Evolutionary conservation across 768 basidiomycete genomes (phyloP).

Genomic region (Suillus clintonianus): DNA sequence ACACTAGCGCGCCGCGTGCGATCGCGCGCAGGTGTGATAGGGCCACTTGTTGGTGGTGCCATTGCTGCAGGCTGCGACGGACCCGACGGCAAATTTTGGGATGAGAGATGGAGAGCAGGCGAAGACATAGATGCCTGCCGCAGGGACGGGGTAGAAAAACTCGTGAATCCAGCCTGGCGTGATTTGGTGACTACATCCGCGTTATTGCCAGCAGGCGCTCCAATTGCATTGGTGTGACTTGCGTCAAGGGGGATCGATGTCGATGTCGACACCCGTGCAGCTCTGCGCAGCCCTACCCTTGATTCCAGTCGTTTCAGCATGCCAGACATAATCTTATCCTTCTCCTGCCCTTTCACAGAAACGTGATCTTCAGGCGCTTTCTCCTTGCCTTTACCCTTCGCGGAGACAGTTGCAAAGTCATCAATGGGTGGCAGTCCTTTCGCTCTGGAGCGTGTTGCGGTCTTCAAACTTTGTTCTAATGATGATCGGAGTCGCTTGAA

Average conservation of each 20-base stretch:
- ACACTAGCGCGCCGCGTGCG: slow-evolving; percentile 43
- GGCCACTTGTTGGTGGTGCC: slow-evolving; percentile 46
- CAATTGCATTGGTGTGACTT: slow-evolving; percentile 25
- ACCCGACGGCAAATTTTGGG: slow-evolving; percentile 56
- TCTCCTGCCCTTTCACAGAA: slow-evolving; percentile 30
- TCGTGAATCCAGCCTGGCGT: slow-evolving; percentile 55
- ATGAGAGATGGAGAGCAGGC: slow-evolving; percentile 67
- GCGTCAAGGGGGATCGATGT: slow-evolving; percentile 39
- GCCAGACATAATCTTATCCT: slow-evolving; percentile 44
- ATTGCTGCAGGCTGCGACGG: slow-evolving; percentile 50
- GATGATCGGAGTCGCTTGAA: slow-evolving; percentile 68
- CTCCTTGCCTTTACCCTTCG: slow-evolving; percentile 47
- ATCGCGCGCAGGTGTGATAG: slow-evolving; percentile 50
- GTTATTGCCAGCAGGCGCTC: slow-evolving; percentile 23
- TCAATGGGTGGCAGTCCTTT: slow-evolving; percentile 39
- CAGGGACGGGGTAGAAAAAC: slow-evolving; percentile 66
- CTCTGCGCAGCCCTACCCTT: slow-evolving; percentile 51
- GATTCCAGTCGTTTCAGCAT: slow-evolving; percentile 52
- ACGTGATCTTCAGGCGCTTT: slow-evolving; percentile 30
- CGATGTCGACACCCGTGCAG: slow-evolving; percentile 41
- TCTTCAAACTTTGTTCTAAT: slow-evolving; percentile 65
- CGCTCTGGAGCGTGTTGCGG: slow-evolving; percentile 59
- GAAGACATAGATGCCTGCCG: slow-evolving; percentile 75
- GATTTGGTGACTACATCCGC: slow-evolving; percentile 38
- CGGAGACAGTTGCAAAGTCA: slow-evolving; percentile 46